Evolutionary conservation across 306 rosid species (phyloP).

Genomic region (Vigna angularis): DNA sequence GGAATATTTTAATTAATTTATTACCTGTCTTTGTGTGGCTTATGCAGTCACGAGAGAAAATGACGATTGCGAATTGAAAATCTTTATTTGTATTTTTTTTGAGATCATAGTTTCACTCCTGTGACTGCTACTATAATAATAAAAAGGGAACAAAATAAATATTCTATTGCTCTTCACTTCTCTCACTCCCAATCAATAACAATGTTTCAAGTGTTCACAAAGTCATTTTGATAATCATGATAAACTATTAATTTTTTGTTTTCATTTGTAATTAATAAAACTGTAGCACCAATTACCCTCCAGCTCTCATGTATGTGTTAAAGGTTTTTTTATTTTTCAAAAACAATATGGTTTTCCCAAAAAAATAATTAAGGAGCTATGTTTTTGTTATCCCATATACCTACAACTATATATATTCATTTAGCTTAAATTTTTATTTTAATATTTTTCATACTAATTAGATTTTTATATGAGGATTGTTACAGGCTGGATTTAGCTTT

Average conservation of each 20-base stretch:
- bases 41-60: background rate
- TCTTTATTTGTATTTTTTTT: background rate
- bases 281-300: background rate
- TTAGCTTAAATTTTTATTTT: no score
- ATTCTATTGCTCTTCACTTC: background rate
- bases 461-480: background rate
- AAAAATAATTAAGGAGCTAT: no score
- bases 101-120: background rate
- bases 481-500: slow-evolving; percentile 83
- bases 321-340: no score
- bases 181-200: background rate
- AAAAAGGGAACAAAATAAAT: background rate
- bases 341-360: no score
- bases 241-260: background rate
- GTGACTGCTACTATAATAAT: background rate
- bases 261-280: background rate
- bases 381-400: no score
- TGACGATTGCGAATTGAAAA: background rate
- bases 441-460: no score
- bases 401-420: no score
- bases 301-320: background rate
- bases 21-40: background rate
- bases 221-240: background rate
- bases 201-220: background rate
- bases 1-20: background rate